Conservation (phyloP, 2,329 filamentous ascomycete genomes). For the Calycina marina region DNA sequence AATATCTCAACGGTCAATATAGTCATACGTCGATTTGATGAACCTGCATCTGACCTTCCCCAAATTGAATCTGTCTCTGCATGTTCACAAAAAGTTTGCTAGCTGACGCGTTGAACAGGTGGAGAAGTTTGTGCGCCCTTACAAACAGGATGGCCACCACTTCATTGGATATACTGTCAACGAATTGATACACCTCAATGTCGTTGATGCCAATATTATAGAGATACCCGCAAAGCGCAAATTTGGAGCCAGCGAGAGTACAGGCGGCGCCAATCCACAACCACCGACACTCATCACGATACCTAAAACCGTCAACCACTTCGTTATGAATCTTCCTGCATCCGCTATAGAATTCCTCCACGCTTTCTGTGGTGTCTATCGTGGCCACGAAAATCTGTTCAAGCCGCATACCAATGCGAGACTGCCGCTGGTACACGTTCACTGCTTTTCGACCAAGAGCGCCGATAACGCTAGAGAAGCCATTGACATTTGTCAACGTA, state of each 20-base stretch:
- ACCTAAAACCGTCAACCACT: constrained; percentile 74
- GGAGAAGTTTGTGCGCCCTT: constrained; percentile 56
- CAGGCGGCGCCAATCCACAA: constrained; percentile 21
- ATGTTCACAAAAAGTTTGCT: too few species aligned
- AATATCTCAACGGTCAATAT: constrained; percentile 15
- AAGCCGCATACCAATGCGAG: constrained; percentile 38
- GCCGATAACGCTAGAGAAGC: constrained; percentile 51
- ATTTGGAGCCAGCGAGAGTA: constrained; percentile 10
- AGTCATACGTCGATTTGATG: constrained; percentile 10
- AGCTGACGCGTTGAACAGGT: constrained; percentile 29
- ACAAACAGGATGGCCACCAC: constrained; percentile 65
- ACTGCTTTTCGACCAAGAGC: constrained; percentile 80
- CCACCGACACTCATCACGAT: constrained; percentile 33
- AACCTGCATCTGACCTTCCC: constrained; percentile 9
- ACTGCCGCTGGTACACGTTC: constrained; percentile 79
- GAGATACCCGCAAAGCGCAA: constrained; percentile 29
- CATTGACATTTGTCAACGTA: constrained; percentile 48
- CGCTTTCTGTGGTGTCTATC: constrained; percentile 65
- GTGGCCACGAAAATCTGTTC: constrained; percentile 54
- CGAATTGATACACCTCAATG: constrained; percentile 35
- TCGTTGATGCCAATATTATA: constrained; percentile 36
- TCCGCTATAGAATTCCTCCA: constrained; percentile 73
- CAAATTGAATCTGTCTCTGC: too few species aligned
- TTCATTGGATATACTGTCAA: constrained; percentile 66
- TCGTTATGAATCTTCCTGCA: constrained; percentile 94